These are phyloP conservation scores for Pichia scutulata DNA, from an alignment of 805 yeast species.

Conservation along the genomic window DNA sequence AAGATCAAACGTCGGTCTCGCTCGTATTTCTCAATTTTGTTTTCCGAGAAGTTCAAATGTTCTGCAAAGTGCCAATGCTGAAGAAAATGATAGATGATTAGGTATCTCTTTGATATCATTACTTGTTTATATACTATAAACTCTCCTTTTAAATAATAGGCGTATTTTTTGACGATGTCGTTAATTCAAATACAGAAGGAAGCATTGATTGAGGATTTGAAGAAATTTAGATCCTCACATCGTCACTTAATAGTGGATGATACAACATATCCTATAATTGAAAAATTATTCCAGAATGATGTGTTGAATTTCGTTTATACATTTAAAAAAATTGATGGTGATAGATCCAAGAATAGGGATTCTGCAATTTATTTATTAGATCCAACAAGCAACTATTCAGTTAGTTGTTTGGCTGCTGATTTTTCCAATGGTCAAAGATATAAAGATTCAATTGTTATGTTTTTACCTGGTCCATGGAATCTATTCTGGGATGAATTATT, in stretches of 20 bases:
- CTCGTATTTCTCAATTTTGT: neutral
- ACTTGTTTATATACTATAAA: too few relatives aligned
- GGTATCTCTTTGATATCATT: neutral
- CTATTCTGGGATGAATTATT: conserved; percentile 18
- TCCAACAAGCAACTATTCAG: conserved; percentile 50
- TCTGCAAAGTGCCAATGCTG: neutral
- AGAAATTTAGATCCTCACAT: conserved; percentile 14
- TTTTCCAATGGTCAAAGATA: conserved; percentile 63
- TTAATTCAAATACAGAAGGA: conserved; percentile 21
- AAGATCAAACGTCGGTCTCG: too few relatives aligned
- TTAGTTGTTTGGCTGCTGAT: conserved; percentile 76
- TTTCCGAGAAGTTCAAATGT: too few relatives aligned
- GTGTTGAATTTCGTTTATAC: conserved; percentile 26
- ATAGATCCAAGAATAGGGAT: conserved; percentile 24
- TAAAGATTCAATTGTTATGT: conserved; percentile 56
- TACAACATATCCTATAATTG: conserved; percentile 22
- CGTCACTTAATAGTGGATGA: conserved; percentile 27
- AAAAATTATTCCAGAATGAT: conserved; percentile 21
- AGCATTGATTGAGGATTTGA: conserved; percentile 14
- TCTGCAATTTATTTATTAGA: conserved; percentile 78
- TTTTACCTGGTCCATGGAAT: conserved; percentile 50
- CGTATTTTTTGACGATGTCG: conserved; percentile 14
- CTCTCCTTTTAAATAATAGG: neutral
- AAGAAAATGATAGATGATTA: neutral
- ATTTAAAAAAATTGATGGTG: conserved; percentile 24